These are phyloP conservation scores for Vararia minispora DNA, from an alignment of 768 basidiomycete genomes.

Conservation along the genomic window DNA sequence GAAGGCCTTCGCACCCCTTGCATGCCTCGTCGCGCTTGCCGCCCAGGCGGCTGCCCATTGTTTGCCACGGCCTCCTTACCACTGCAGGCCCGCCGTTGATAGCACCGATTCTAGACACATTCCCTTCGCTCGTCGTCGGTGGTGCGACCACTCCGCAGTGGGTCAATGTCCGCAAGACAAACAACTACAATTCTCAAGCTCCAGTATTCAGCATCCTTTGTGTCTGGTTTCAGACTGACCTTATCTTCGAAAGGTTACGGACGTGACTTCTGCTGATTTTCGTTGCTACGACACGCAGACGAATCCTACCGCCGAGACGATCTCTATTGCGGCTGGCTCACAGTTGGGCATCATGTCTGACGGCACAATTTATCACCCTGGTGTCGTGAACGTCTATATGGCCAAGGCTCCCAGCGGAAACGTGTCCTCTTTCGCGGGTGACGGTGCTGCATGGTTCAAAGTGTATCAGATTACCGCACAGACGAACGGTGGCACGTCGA, in stretches of 20 bases:
- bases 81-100: not conserved
- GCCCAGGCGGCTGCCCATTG: conserved; percentile 13
- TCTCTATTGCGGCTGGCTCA: conserved; percentile 33
- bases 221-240: not conserved
- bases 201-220: no score
- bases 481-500: not conserved
- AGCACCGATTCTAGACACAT: conserved; percentile 26
- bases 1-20: conserved; percentile 11
- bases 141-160: conserved; percentile 28
- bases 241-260: conserved; percentile 24
- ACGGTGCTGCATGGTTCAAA: conserved; percentile 4
- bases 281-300: conserved; percentile 35
- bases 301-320: conserved; percentile 29
- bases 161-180: conserved; percentile 32
- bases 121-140: conserved; percentile 30
- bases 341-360: conserved; percentile 31
- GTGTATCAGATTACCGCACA: conserved; percentile 1
- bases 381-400: conserved; percentile 21
- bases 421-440: not conserved
- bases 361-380: conserved; percentile 35
- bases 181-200: conserved; percentile 31
- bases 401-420: not conserved
- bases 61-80: no score
- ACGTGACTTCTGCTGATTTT: conserved; percentile 35
- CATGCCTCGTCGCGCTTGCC: conserved; percentile 8